Evolutionary conservation across 2,329 filamentous ascomycete genomes (phyloP).

Genomic region (Arthrinium puccinioides): DNA sequence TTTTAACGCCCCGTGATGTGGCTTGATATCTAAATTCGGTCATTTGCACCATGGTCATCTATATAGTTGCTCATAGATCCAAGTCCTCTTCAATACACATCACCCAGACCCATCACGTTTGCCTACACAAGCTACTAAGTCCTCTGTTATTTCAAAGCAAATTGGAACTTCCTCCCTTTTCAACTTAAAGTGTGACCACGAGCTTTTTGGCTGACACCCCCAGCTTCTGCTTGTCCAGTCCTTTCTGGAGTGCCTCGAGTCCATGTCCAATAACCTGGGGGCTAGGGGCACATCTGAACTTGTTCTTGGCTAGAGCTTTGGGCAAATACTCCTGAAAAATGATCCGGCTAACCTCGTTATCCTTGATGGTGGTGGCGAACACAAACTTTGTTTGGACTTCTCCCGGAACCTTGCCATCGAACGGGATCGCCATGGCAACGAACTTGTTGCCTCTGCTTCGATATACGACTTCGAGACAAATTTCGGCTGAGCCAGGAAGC

Average conservation of each 20-base stretch:
- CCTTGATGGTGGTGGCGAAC: conserved; percentile 11
- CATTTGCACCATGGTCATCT: too few species aligned
- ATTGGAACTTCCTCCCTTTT: too few species aligned
- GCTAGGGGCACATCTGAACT: conserved; percentile 17
- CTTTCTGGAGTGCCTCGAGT: conserved; percentile 6
- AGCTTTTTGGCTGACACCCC: conserved; percentile 7
- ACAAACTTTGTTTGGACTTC: conserved; percentile 13
- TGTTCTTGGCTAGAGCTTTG: conserved; percentile 14
- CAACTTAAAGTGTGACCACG: conserved; percentile 4
- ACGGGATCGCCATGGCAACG: conserved; percentile 12
- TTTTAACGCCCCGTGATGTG: too few species aligned
- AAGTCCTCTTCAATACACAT: too few species aligned
- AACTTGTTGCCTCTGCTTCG: conserved; percentile 9
- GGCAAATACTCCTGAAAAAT: conserved; percentile 19
- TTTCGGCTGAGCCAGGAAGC: conserved; percentile 6
- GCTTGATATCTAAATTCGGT: too few species aligned
- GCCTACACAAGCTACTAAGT: too few species aligned
- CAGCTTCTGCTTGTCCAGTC: conserved; percentile 5
- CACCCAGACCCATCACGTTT: too few species aligned
- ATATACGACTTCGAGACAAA: conserved; percentile 13
- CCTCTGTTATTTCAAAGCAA: too few species aligned
- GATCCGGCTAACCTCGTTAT: conserved; percentile 13
- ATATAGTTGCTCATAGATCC: too few species aligned
- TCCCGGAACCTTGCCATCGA: conserved; percentile 2
- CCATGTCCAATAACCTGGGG: conserved; percentile 14